Evolutionary conservation across 2,329 filamentous ascomycete species (phyloP).

Genomic region (Colletotrichum eremochloae): DNA sequence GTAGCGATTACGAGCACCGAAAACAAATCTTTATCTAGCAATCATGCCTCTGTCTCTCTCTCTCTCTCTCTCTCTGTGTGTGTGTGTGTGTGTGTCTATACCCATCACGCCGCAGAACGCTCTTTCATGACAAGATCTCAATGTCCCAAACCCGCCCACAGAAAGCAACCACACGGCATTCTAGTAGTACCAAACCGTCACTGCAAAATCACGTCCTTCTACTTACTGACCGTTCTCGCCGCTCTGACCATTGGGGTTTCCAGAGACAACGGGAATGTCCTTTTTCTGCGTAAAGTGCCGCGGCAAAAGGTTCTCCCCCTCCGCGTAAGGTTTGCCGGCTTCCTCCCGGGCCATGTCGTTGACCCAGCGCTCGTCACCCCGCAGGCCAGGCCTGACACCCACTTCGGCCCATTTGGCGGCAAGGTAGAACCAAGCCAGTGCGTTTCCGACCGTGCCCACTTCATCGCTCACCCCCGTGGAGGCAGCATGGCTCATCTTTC

Average conservation of each 20-base stretch:
- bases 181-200: not conserved
- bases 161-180: not conserved
- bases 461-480: constrained; percentile 80
- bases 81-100: too few relatives aligned
- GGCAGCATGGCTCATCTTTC: constrained; percentile 75
- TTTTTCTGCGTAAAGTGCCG: constrained; percentile 56
- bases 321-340: constrained; percentile 69
- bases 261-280: constrained; percentile 36
- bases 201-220: too few relatives aligned
- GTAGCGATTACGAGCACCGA: constrained; percentile 1
- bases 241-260: constrained; percentile 11
- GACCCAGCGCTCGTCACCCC: constrained; percentile 75
- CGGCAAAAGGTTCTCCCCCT: constrained; percentile 73
- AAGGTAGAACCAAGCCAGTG: constrained; percentile 82
- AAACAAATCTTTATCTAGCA: constrained; percentile 7
- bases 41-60: not conserved
- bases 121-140: not conserved
- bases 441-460: constrained; percentile 84
- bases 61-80: too few relatives aligned
- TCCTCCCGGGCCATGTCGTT: constrained; percentile 80
- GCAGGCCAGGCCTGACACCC: constrained; percentile 61
- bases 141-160: not conserved
- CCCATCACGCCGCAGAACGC: not conserved
- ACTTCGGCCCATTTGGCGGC: constrained; percentile 73
- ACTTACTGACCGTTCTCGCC: constrained; percentile 8